Evolutionary conservation across 2,329 filamentous ascomycete species (phyloP), one percentile per base, ranked within the genome.

Genomic region (Penicillium decumbens): DNA sequence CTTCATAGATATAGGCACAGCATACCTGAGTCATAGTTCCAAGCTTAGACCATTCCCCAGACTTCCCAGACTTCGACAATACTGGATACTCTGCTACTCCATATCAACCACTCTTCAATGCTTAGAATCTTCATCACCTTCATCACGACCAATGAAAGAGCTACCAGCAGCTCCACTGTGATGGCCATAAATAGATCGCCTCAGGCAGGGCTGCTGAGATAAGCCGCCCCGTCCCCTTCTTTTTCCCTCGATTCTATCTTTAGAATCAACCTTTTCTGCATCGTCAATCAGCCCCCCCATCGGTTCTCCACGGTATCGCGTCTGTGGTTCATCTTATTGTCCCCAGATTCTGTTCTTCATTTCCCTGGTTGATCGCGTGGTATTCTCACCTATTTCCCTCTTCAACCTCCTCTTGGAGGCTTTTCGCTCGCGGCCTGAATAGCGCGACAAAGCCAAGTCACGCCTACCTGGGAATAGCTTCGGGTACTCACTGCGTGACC

Each of bases 191-290:
- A 43, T 40, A 46, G 33, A 41, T 20, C 51, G 49, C 54, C 47
- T 56, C 41, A 56, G 45, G 49, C 45, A 49, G 13, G 20, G 7
- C 15, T 27, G 49, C 8, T 52, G 47, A 57, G 18, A 38, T 46
- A 55, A 43, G 45, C 30, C 23, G 39, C 39, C 49, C 47, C 42
- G 37, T 48, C 41, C 45, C 51, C 47, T 42, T 45, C 41, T 38
- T 23, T 41, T 49, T 50, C 33, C 33, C 33, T 37, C 33, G 55
- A 58, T 59, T 57, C 59, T 61, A 61, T 59, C 56, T 60, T 60
- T 61, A 61, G 59, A 59, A 61, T 56, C 57, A 60, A 58, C 56
- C 56, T 59, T 58, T 58, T 54, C 58, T 61, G 58, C 59, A 61
- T 58, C 59, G 50, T 56, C 57, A 52, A 56, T 58, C 54, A 56